These are phyloP conservation scores for Mortierella polycephala DNA, from an alignment of 371 early-diverging fungal genomes.

Conservation along the genomic window DNA sequence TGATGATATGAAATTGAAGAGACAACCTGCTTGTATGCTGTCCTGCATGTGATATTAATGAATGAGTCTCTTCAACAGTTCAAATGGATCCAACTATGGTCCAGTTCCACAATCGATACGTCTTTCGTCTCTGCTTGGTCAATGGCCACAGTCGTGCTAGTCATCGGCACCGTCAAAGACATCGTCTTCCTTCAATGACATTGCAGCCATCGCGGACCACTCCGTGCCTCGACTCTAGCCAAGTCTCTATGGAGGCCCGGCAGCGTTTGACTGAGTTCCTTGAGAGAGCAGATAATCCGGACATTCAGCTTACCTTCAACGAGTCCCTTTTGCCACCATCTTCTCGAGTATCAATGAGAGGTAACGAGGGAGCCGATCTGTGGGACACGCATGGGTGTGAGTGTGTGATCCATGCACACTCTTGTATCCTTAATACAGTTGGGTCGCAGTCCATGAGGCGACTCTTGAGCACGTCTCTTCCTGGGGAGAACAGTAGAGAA, in stretches of 20 bases:
- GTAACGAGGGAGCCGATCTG: not conserved
- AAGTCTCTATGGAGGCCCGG: conserved; percentile 6
- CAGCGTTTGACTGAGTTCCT: conserved; percentile 15
- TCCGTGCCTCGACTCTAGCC: not conserved
- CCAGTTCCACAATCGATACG: not conserved
- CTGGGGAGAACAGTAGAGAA: not conserved
- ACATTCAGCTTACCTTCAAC: conserved; percentile 21
- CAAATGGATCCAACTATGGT: conserved; percentile 27
- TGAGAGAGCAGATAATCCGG: conserved; percentile 9
- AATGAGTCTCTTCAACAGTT: conserved; percentile 3
- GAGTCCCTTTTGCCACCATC: not conserved
- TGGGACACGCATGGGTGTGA: not conserved
- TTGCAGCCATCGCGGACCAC: not conserved
- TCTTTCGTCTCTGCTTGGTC: conserved; percentile 4
- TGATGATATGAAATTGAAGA: not conserved
- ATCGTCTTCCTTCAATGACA: not conserved
- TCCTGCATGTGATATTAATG: not conserved
- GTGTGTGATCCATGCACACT: conserved; percentile 10
- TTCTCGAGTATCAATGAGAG: not conserved
- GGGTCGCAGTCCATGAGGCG: conserved; percentile 11
- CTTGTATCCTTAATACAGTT: conserved; percentile 33
- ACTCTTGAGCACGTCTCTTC: conserved; percentile 17
- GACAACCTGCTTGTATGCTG: not conserved
- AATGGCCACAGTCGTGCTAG: not conserved
- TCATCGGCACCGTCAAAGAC: not conserved